These are phyloP conservation scores for Chondrus crispus DNA, from an alignment of 23 red algal genomes.

Conservation along the genomic window DNA sequence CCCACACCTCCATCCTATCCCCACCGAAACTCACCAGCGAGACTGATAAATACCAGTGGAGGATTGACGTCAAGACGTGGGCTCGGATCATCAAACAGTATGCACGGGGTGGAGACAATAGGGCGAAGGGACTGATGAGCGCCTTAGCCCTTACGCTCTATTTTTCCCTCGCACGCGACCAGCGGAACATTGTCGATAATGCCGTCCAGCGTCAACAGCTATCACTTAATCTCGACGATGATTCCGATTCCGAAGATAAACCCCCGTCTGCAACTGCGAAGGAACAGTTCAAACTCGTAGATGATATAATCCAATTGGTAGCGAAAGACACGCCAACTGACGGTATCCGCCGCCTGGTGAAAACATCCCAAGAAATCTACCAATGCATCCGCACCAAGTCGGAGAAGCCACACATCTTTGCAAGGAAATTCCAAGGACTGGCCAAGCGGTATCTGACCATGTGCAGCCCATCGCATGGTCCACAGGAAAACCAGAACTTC, in stretches of 20 bases:
- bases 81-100: not conserved
- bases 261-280: too few species aligned
- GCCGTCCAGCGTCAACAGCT: not conserved
- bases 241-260: not conserved
- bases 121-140: not conserved
- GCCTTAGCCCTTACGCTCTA: not conserved
- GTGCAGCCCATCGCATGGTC: not conserved
- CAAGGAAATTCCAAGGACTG: not conserved
- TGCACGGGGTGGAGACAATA: not conserved
- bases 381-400: not conserved
- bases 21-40: not conserved
- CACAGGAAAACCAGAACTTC: not conserved
- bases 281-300: not conserved
- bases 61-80: not conserved
- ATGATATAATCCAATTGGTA: not conserved
- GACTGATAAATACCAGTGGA: not conserved
- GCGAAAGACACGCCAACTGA: not conserved
- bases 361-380: not conserved
- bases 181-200: not conserved
- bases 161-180: not conserved
- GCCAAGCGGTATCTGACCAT: not conserved
- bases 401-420: not conserved
- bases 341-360: not conserved
- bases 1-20: not conserved
- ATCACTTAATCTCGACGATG: not conserved